phyloP scores from a whole-genome alignment of 371 early-diverging fungal genomes.

The Mitosporidium daphniae region DNA sequence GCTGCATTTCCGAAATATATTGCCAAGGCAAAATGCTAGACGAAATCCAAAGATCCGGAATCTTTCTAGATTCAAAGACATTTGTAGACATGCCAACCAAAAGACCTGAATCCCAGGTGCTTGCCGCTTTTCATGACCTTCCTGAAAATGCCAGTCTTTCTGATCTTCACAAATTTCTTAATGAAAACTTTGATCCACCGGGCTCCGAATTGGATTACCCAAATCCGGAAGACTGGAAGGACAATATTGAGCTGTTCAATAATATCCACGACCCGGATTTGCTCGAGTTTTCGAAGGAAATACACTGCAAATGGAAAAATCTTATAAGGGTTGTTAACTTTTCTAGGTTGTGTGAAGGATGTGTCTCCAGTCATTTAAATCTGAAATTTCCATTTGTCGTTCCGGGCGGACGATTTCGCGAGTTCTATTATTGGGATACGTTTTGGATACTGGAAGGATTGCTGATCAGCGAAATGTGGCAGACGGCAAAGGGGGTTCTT shows the following conservation, averaged over 20 bases:
- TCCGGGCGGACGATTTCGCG: conserved; percentile 56
- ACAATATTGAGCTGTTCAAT: conserved; percentile 11
- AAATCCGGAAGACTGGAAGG: conserved; percentile 5
- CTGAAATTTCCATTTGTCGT: conserved; percentile 25
- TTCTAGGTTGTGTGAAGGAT: conserved; percentile 13
- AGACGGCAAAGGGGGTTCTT: conserved; percentile 18
- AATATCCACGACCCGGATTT: conserved; percentile 12
- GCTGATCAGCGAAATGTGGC: conserved; percentile 16
- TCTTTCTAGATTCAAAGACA: conserved; percentile 26
- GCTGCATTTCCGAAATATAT: too few species aligned
- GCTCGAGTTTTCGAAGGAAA: conserved; percentile 11
- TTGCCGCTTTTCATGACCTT: conserved; percentile 13
- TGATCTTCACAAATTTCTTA: conserved; percentile 13
- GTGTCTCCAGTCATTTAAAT: conserved; percentile 14
- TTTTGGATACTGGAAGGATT: conserved; percentile 44
- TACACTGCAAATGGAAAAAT: conserved; percentile 18
- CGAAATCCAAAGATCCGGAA: conserved; percentile 15
- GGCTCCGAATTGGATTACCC: conserved; percentile 11
- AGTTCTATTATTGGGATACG: conserved; percentile 63
- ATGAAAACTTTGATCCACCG: conserved; percentile 15
- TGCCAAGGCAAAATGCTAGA: conserved; percentile 20
- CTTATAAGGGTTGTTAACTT: conserved; percentile 14
- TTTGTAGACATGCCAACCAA: conserved; percentile 17
- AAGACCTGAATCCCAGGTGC: conserved; percentile 13
- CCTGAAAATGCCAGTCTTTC: conserved; percentile 3